These are phyloP conservation scores for Phaeophleospora eucalypticola DNA, from an alignment of 2,329 filamentous ascomycete species.

Conservation along the genomic window DNA sequence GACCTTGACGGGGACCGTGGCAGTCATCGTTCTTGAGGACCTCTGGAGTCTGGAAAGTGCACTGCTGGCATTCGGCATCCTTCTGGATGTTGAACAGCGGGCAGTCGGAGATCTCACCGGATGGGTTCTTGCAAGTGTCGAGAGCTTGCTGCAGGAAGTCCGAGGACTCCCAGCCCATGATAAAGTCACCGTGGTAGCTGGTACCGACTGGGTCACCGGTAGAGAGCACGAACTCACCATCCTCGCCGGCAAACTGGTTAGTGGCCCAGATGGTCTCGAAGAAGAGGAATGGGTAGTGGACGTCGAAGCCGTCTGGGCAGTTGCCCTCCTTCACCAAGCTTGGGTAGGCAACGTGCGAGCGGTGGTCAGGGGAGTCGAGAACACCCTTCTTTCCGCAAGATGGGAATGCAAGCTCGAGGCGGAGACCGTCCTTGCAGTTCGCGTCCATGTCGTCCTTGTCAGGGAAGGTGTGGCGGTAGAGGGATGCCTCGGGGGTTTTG, in stretches of 20 bases:
- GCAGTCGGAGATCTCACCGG: constrained; percentile 70
- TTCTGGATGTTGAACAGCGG: constrained; percentile 66
- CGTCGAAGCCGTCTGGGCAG: constrained; percentile 67
- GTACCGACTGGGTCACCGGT: constrained; percentile 73
- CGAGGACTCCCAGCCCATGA: constrained; percentile 67
- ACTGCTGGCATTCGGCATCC: constrained; percentile 52
- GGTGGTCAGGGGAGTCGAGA: constrained; percentile 51
- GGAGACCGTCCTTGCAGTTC: constrained; percentile 76
- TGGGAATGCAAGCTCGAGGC: constrained; percentile 82
- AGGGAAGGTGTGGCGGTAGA: constrained; percentile 78
- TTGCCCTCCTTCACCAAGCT: constrained; percentile 68
- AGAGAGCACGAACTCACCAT: constrained; percentile 69
- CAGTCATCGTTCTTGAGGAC: constrained; percentile 58
- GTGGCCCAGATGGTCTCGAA: constrained; percentile 85
- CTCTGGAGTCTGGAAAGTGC: constrained; percentile 58
- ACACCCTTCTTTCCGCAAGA: constrained; percentile 78
- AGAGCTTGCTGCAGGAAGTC: constrained; percentile 68
- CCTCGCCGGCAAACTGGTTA: constrained; percentile 55
- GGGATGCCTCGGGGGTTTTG: constrained; percentile 61
- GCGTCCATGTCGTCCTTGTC: constrained; percentile 74
- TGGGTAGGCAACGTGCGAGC: constrained; percentile 72
- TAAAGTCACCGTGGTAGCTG: constrained; percentile 75
- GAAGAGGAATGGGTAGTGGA: constrained; percentile 69
- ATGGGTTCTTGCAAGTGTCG: constrained; percentile 66
- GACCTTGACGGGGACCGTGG: constrained; percentile 49